A percentile compares a stretch with the other conserved stretches of the same genome.
These are phyloP conservation scores for Oryza coarctata DNA, from an alignment of 176 grass and related monocot genomes.

Conservation along the genomic window DNA sequence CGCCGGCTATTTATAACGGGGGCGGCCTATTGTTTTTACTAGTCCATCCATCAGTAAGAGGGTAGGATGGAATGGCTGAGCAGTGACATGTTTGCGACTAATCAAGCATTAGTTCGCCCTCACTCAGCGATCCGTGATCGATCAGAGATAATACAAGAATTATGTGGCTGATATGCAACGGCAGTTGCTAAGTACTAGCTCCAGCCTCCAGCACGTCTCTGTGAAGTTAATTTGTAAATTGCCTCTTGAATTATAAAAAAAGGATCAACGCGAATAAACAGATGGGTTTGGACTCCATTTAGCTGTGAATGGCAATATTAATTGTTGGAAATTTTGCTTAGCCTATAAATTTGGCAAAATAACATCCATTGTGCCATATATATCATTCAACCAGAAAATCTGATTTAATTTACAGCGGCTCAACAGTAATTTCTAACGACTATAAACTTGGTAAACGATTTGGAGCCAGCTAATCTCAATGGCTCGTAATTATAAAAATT, in stretches of 20 bases:
- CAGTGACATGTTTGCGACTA: slow-evolving; percentile 21
- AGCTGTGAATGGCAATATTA: neutral
- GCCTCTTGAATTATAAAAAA: neutral
- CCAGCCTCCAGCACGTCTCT: neutral
- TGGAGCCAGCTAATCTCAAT: neutral
- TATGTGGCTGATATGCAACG: slow-evolving; percentile 14
- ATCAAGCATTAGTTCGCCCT: slow-evolving; percentile 23
- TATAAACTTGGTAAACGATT: neutral
- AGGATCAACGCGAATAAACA: neutral
- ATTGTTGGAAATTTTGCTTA: no score
- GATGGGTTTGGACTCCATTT: neutral
- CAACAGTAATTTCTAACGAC: no score
- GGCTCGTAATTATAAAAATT: neutral
- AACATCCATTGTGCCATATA: no score
- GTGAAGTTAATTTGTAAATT: neutral
- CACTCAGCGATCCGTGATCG: neutral
- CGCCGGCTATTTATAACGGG: slow-evolving; percentile 54
- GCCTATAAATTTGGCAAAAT: no score
- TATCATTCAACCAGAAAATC: no score
- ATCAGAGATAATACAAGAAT: neutral
- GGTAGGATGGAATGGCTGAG: slow-evolving; percentile 11
- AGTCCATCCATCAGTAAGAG: neutral
- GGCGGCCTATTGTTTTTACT: slow-evolving; percentile 25
- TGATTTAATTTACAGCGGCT: no score
- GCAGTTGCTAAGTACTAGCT: neutral